Evolutionary conservation across 2,329 filamentous ascomycete genomes (phyloP).

Genomic region (Talaromyces sp.): DNA sequence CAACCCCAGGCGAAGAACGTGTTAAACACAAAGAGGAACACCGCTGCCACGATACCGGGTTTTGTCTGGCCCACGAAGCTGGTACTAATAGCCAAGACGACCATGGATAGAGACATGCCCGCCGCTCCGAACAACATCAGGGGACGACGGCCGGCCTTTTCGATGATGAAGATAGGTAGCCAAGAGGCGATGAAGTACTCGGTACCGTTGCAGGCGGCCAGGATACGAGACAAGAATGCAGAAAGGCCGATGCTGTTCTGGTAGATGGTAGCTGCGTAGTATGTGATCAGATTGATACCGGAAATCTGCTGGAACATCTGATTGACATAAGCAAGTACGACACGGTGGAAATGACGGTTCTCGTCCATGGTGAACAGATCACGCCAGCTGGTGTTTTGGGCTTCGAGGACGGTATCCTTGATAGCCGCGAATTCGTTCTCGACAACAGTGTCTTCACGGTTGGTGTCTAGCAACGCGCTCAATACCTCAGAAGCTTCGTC

Average conservation of each 20-base stretch:
- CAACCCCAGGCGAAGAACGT: constrained; percentile 60
- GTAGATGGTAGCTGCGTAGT: constrained; percentile 45
- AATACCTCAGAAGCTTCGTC: constrained; percentile 50
- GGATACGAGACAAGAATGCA: constrained; percentile 44
- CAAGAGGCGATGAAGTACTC: constrained; percentile 53
- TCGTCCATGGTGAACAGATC: constrained; percentile 59
- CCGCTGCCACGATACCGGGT: constrained; percentile 44
- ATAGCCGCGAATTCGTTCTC: constrained; percentile 50
- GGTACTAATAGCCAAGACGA: constrained; percentile 49
- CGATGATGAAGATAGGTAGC: constrained; percentile 50
- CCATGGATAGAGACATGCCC: constrained; percentile 64
- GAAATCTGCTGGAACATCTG: constrained; percentile 54
- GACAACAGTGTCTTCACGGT: constrained; percentile 45
- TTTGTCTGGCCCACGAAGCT: constrained; percentile 34
- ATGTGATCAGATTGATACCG: constrained; percentile 45
- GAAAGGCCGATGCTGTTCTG: constrained; percentile 42
- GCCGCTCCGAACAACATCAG: constrained; percentile 69
- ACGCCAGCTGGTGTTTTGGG: constrained; percentile 50
- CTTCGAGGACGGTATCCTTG: constrained; percentile 52
- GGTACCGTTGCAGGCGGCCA: constrained; percentile 53
- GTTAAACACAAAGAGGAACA: constrained; percentile 62
- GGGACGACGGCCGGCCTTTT: constrained; percentile 55
- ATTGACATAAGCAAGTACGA: constrained; percentile 55
- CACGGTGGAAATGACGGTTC: constrained; percentile 55
- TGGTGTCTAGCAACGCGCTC: constrained; percentile 46